Conservation (phyloP, 768 basidiomycete genomes). For the Mycena vulgaris region DNA sequence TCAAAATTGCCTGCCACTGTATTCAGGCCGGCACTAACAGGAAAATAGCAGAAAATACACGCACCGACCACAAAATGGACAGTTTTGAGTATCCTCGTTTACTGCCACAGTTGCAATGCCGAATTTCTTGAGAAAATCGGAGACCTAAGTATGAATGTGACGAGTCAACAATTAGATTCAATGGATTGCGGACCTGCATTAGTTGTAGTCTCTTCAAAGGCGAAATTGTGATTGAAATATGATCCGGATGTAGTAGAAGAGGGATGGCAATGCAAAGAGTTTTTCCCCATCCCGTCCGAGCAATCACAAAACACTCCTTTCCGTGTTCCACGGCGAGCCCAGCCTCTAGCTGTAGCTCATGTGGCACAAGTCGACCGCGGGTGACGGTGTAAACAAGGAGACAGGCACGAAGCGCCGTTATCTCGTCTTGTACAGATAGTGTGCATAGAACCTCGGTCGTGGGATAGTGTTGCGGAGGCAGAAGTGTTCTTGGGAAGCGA, state of each 20-base stretch:
- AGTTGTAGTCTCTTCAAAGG: constrained; percentile 9
- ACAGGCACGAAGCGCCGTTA: constrained; percentile 1
- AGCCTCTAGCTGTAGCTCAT: neutral
- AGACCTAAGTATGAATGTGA: neutral
- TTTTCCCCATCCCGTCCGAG: constrained; percentile 3
- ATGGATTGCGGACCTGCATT: constrained; percentile 3
- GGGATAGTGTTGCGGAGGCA: neutral
- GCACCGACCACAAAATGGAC: neutral
- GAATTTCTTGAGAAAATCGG: neutral
- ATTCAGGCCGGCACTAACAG: too few species aligned
- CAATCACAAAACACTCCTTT: neutral
- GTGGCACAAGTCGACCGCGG: neutral
- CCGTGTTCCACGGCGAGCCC: neutral
- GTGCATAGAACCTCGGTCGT: neutral
- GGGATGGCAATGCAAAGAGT: constrained; percentile 15
- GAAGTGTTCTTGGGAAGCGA: too few species aligned
- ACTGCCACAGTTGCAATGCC: constrained; percentile 1
- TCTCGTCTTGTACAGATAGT: neutral
- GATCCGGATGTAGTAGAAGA: neutral
- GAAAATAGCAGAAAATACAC: too few species aligned
- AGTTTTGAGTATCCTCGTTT: constrained; percentile 21
- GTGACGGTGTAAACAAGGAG: neutral
- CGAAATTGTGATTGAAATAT: neutral
- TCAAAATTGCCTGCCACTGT: neutral
- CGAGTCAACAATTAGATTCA: neutral